Percentiles rank a stretch among this genome's conserved stretches.
Conservation (phyloP, 2,329 filamentous ascomycete species). For the Aureobasidium sp. region DNA sequence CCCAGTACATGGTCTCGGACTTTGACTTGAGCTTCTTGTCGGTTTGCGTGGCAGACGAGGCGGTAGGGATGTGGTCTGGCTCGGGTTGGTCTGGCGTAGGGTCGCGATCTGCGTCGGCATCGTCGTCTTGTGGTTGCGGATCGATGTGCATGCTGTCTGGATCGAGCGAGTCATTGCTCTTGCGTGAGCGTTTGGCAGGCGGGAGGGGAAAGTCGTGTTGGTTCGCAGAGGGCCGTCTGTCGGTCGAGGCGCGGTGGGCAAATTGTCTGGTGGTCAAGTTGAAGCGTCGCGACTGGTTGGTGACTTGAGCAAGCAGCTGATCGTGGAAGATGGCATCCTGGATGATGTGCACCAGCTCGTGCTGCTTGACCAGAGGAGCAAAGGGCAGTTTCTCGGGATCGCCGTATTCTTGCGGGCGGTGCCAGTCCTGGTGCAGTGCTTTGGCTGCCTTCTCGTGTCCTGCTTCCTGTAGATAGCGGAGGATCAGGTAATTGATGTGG, state of each 20-base stretch:
- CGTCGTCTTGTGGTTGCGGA: conserved; percentile 23
- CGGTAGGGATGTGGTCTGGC: neutral
- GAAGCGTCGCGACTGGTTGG: conserved; percentile 14
- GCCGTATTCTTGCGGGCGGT: conserved; percentile 31
- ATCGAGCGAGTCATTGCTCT: conserved; percentile 29
- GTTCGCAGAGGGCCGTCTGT: neutral
- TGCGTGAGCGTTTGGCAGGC: conserved; percentile 24
- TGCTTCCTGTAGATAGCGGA: conserved; percentile 45
- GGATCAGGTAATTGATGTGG: conserved; percentile 62
- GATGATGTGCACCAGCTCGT: conserved; percentile 52
- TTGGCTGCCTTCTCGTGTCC: conserved; percentile 35
- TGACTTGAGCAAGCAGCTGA: conserved; percentile 22
- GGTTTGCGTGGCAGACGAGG: conserved; percentile 23
- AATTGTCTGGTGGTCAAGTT: conserved; percentile 4
- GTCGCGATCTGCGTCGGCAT: conserved; percentile 17
- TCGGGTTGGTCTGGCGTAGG: conserved; percentile 18
- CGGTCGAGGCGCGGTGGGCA: neutral
- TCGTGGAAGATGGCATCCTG: conserved; percentile 52
- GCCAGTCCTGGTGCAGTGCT: conserved; percentile 54
- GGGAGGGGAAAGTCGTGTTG: conserved; percentile 26
- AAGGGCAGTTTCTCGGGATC: conserved; percentile 54
- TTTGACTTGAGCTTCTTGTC: conserved; percentile 24
- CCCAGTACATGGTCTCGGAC: conserved; percentile 27
- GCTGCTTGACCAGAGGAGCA: conserved; percentile 48
- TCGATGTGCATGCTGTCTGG: conserved; percentile 41